Base-by-base conservation (phyloP, 495 filamentous ascomycete genomes). In the Hypomontagnella submonticulosa region DNA sequence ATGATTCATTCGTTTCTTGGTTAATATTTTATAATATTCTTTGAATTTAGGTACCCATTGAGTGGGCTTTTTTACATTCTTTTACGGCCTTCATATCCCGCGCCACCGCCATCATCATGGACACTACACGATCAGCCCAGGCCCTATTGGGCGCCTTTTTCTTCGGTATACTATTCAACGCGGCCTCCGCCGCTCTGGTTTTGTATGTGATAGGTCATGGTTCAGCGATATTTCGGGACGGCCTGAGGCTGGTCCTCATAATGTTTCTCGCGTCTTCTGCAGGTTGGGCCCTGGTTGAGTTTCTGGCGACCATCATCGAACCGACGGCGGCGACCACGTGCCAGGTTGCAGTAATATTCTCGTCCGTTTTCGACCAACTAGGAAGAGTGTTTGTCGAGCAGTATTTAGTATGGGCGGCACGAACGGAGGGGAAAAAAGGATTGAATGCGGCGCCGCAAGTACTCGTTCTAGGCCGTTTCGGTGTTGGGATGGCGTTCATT, bases 171-270 rank as follows among this genome's bases (percentile, higher is more conserved):
- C 73, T 84, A 23, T 75, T 84, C 52, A 81, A 83, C 63, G 80
- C 81, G 61, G 81, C 83, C 42, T 77, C 80, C 38, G 79, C 78
- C 48, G 79, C 79, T 30, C 70, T 83, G 71, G 76, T 83, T 74
- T 76, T 84, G 67, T 81, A 79, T 67, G 71, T 76, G 66, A 81
- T 77, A 56, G 80, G 80, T 56, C 76, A 82, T 79, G 82, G 79
- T 56, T 72, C 76, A 37, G 59, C 78, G 19, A 71, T 83, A 48
- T 80, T 84, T 67, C 73, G 79, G 77, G 83, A 86, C 79, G 80
- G 83, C 80, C 79, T 77, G 83, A 86, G 83, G 83, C 83, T 86
- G 83, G 83, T 81, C 83, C 83, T 86, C 83, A 69, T 81, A 66
- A 62, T 77, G 48, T 86, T 86, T 69, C 75, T 85, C 58, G 48